Percentiles rank a stretch among this genome's conserved stretches.
These are phyloP conservation scores for Mentha longifolia DNA, from an alignment of 257 asterid species.

Conservation along the genomic window DNA sequence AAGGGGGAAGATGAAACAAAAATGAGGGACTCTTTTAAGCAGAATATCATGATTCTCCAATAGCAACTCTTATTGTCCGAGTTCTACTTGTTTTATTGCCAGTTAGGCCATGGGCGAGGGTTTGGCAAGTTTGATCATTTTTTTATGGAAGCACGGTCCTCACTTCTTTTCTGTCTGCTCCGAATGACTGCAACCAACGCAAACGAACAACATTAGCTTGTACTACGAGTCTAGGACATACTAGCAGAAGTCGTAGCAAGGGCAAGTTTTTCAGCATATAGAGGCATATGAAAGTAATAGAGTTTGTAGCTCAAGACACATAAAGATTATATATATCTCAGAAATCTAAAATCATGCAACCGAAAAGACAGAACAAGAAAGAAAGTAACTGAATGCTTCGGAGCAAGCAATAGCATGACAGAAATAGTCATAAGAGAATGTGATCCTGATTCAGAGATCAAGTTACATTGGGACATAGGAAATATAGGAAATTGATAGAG, in stretches of 20 bases:
- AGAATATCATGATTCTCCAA: slow-evolving; percentile 24
- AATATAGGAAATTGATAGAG: background rate
- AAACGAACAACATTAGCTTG: background rate
- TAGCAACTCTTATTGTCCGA: slow-evolving; percentile 41
- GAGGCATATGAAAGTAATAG: background rate
- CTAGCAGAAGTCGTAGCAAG: background rate
- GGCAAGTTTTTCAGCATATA: background rate
- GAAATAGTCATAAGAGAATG: background rate
- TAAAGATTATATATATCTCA: background rate
- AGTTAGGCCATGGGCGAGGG: slow-evolving; percentile 28
- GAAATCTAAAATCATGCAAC: background rate
- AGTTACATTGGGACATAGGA: background rate
- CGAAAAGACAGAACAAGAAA: background rate
- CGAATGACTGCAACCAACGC: slow-evolving; percentile 63
- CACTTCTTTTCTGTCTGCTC: slow-evolving; percentile 87
- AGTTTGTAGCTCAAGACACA: background rate
- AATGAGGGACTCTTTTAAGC: slow-evolving; percentile 24
- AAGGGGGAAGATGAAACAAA: background rate
- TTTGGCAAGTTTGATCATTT: background rate
- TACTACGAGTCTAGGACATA: background rate
- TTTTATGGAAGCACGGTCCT: slow-evolving; percentile 82
- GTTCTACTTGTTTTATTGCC: slow-evolving; percentile 35
- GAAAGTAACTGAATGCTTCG: background rate
- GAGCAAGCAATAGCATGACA: background rate
- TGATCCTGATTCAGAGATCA: slow-evolving; percentile 3